phyloP scores from a whole-genome alignment of 139 green algal species.

The Chlamydomonas sp. region DNA sequence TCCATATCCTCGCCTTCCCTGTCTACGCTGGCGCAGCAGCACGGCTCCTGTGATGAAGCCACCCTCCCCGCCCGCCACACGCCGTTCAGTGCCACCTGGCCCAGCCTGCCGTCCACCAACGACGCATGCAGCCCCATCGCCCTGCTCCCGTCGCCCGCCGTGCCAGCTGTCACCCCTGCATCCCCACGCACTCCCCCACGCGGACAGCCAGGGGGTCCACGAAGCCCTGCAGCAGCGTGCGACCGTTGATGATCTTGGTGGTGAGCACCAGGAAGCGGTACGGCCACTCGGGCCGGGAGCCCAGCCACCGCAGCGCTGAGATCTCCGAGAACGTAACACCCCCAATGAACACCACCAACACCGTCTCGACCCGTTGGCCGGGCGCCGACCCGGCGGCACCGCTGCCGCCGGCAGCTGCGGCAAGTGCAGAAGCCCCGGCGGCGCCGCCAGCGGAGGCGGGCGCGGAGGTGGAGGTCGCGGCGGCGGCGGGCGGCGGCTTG shows the following conservation, averaged over 20 bases:
- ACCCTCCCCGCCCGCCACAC: too few relatives aligned
- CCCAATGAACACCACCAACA: conserved; percentile 90
- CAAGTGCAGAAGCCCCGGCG: background rate
- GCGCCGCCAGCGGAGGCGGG: background rate
- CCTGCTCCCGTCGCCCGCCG: too few relatives aligned
- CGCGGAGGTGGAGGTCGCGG: background rate
- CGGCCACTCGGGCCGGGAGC: conserved; percentile 50
- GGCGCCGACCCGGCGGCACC: background rate
- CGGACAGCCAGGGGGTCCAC: conserved; percentile 28
- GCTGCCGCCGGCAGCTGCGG: background rate
- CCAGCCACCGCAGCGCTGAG: conserved; percentile 83
- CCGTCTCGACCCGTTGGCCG: conserved; percentile 41
- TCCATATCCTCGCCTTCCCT: too few relatives aligned
- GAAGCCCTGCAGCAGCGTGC: conserved; percentile 69
- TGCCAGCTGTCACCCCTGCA: background rate
- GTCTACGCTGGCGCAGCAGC: too few relatives aligned
- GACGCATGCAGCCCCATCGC: too few relatives aligned
- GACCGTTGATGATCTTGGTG: conserved; percentile 86
- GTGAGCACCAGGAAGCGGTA: conserved; percentile 85
- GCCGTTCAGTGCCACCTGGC: too few relatives aligned
- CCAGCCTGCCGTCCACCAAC: too few relatives aligned
- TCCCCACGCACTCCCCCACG: background rate
- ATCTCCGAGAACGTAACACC: conserved; percentile 93
- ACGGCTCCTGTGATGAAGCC: too few relatives aligned
- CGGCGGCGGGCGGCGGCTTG: background rate